Percentiles rank a stretch among this genome's conserved stretches.
These are phyloP conservation scores for Saturnispora gosingensis DNA, from an alignment of 805 yeast species.

Conservation along the genomic window DNA sequence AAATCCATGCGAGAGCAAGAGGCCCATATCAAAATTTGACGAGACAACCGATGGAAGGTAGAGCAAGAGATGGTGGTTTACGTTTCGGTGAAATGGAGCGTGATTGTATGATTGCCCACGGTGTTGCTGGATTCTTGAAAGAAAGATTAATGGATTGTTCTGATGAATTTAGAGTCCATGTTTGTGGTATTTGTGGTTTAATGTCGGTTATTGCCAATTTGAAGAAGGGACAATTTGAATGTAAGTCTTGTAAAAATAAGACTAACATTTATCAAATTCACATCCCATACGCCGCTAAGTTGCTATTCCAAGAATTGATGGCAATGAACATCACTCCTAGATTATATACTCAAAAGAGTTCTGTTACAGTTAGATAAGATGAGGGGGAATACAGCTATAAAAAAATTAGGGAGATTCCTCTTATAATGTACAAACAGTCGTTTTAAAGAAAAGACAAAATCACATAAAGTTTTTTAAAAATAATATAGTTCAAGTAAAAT, in stretches of 20 bases:
- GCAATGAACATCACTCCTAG: slow-evolving; percentile 99
- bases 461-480: not conserved
- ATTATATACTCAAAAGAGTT: slow-evolving; percentile 70
- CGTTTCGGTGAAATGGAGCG: slow-evolving; percentile 99
- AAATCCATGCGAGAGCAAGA: slow-evolving; percentile 98
- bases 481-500: not conserved
- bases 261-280: slow-evolving; percentile 96
- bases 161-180: slow-evolving; percentile 96
- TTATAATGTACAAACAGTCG: not conserved
- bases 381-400: not conserved
- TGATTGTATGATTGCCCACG: slow-evolving; percentile 99
- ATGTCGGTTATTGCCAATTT: slow-evolving; percentile 97
- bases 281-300: slow-evolving; percentile 97
- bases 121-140: slow-evolving; percentile 96
- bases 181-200: slow-evolving; percentile 97
- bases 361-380: slow-evolving; percentile 23
- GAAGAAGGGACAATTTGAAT: slow-evolving; percentile 96
- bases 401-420: not conserved
- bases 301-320: slow-evolving; percentile 97
- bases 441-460: not conserved
- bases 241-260: slow-evolving; percentile 97
- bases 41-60: slow-evolving; percentile 98
- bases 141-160: slow-evolving; percentile 99
- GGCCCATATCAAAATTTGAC: slow-evolving; percentile 98
- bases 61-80: slow-evolving; percentile 98